A percentile compares a stretch with the other conserved stretches of the same genome.
Evolutionary conservation across 2,329 filamentous ascomycete species (phyloP).

Genomic region (Beauveria sp.): DNA sequence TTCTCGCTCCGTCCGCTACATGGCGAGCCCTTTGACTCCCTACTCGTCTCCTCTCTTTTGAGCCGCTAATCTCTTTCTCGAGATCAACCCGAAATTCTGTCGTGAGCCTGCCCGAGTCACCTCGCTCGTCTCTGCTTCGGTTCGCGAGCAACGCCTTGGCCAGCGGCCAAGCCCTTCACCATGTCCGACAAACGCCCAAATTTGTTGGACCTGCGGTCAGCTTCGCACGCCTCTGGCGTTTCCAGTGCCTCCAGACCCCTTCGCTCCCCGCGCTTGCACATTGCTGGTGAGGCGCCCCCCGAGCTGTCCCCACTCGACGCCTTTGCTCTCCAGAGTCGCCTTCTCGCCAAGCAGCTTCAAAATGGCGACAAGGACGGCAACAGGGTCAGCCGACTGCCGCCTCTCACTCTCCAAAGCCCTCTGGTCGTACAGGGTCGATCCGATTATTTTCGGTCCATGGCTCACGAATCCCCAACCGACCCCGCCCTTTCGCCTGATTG

Average conservation of each 20-base stretch:
- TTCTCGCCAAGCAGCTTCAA: conserved; percentile 81
- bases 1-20: neutral
- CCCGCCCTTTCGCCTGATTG: conserved; percentile 18
- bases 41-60: neutral
- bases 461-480: conserved; percentile 37
- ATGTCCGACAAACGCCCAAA: conserved; percentile 38
- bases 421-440: conserved; percentile 67
- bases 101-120: neutral
- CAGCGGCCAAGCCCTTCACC: neutral
- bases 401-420: conserved; percentile 74
- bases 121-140: neutral
- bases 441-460: conserved; percentile 73
- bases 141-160: neutral
- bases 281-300: conserved; percentile 76
- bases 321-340: conserved; percentile 82
- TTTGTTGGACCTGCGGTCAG: conserved; percentile 51
- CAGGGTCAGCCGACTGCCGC: conserved; percentile 78
- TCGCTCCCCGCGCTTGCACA: conserved; percentile 66
- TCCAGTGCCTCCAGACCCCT: conserved; percentile 31
- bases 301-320: conserved; percentile 92
- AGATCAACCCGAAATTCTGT: neutral
- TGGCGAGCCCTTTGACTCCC: neutral
- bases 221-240: conserved; percentile 2
- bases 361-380: conserved; percentile 66
- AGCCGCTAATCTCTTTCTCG: neutral